phyloP scores from a whole-genome alignment of 345 rosid species.

The Punica granatum region DNA sequence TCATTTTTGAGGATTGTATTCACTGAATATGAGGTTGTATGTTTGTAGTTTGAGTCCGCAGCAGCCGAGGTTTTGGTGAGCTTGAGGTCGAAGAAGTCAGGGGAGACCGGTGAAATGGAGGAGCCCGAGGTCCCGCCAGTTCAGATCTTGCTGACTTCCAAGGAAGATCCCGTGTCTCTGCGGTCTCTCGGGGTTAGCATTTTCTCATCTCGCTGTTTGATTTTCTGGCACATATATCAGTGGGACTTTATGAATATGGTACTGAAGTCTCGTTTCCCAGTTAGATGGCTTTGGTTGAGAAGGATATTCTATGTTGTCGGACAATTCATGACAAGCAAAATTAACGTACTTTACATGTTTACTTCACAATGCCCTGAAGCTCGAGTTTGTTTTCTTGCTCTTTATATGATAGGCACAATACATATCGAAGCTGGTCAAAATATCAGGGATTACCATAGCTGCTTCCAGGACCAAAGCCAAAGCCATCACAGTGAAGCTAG shows the following conservation, averaged over 20 bases:
- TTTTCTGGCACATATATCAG: not conserved
- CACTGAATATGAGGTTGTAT: not conserved
- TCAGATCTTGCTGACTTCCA: slow-evolving; percentile 75
- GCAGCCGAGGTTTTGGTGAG: slow-evolving; percentile 81
- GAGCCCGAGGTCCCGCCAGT: slow-evolving; percentile 60
- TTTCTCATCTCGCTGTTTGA: not conserved
- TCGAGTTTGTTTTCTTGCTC: not conserved
- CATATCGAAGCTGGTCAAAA: slow-evolving; percentile 80
- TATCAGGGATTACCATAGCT: slow-evolving; percentile 85
- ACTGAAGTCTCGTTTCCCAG: too few species aligned
- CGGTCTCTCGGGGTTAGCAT: slow-evolving; percentile 70
- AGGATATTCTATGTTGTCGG: too few species aligned
- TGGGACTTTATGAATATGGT: not conserved
- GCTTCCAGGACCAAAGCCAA: slow-evolving; percentile 96
- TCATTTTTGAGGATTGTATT: slow-evolving; percentile 1
- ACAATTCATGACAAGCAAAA: too few species aligned
- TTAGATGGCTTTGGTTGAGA: too few species aligned
- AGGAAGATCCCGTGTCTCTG: slow-evolving; percentile 78
- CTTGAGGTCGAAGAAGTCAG: slow-evolving; percentile 64
- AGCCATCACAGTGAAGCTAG: slow-evolving; percentile 77
- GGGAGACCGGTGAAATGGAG: slow-evolving; percentile 75
- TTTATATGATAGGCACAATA: slow-evolving; percentile 53
- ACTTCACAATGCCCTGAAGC: too few species aligned
- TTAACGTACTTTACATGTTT: too few species aligned
- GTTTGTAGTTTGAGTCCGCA: slow-evolving; percentile 71